Evolutionary conservation across 305 asterid genomes (phyloP).

Genomic region (Fraxinus floribunda): DNA sequence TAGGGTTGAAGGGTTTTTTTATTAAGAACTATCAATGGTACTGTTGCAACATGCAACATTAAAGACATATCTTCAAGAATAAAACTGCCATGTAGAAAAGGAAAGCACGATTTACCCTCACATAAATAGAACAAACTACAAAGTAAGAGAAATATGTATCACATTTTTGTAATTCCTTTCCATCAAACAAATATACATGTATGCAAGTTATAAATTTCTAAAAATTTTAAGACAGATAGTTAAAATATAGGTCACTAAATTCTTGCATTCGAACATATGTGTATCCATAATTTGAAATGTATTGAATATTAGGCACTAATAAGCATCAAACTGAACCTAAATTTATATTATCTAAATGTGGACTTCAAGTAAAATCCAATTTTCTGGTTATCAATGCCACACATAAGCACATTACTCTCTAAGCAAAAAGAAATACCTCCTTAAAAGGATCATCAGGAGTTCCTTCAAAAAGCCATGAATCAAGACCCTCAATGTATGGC

Average conservation of each 20-base stretch:
- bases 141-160: constrained; percentile 2
- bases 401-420: constrained; percentile 18
- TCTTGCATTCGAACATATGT: constrained; percentile 11
- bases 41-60: background rate
- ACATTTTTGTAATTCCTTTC: background rate
- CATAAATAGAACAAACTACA: background rate
- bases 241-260: background rate
- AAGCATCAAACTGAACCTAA: background rate
- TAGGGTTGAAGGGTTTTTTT: background rate
- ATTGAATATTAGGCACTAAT: background rate
- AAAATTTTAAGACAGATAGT: background rate
- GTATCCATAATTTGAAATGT: background rate
- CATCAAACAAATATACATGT: background rate
- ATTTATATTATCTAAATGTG: background rate
- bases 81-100: background rate
- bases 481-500: constrained; percentile 85
- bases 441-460: constrained; percentile 87
- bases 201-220: background rate
- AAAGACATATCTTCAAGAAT: background rate
- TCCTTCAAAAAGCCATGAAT: constrained; percentile 97
- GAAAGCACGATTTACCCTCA: background rate
- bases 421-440: constrained; percentile 60
- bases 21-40: background rate
- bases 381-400: constrained; percentile 3
- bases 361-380: background rate